Percentiles rank a stretch among this genome's conserved stretches.
phyloP scores from a whole-genome alignment of 1,284 basidiomycete genomes.

The Hypsizygus ulmarius region DNA sequence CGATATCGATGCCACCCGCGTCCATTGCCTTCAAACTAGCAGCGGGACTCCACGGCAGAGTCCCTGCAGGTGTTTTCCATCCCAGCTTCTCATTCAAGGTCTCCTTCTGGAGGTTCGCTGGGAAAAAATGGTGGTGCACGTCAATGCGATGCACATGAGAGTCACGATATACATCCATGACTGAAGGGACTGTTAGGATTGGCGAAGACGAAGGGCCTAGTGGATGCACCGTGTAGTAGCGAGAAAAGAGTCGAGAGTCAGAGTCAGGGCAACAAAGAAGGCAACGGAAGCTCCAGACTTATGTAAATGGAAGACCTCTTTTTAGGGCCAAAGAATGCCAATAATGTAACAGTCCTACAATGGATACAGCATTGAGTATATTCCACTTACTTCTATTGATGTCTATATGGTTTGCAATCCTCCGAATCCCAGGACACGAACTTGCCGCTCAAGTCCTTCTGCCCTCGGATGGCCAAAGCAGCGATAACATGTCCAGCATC shows the following conservation, averaged over 20 bases:
- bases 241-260: too few species aligned
- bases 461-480: conserved; percentile 56
- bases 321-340: neutral
- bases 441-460: conserved; percentile 60
- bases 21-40: conserved; percentile 61
- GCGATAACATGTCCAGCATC: conserved; percentile 77
- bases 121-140: conserved; percentile 72
- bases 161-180: neutral
- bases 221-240: too few species aligned
- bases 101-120: conserved; percentile 43
- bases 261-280: too few species aligned
- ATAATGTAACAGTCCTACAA: neutral
- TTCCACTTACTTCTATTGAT: conserved; percentile 19
- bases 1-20: conserved; percentile 47
- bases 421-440: conserved; percentile 75
- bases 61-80: conserved; percentile 58
- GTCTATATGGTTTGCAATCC: conserved; percentile 54
- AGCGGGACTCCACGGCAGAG: conserved; percentile 63
- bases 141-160: conserved; percentile 46
- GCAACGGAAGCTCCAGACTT: too few species aligned
- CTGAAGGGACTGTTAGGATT: too few species aligned
- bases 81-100: conserved; percentile 46
- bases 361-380: too few species aligned
- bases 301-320: neutral
- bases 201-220: neutral